Conservation (phyloP, 225 moss, liverwort and hornwort species). For the Sphagnum tenellum region DNA sequence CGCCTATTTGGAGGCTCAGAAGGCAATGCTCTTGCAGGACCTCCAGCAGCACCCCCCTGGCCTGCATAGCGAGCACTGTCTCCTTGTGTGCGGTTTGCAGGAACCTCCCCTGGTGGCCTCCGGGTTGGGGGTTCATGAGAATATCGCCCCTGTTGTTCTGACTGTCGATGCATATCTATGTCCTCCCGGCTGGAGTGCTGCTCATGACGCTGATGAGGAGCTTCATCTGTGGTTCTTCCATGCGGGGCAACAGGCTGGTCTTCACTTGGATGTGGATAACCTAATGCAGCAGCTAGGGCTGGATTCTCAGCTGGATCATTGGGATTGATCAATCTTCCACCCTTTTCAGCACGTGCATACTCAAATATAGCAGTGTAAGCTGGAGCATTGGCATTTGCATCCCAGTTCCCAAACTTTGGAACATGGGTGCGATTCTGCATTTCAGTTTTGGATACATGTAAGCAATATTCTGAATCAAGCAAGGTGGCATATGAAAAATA, state of each 20-base stretch:
- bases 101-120: conserved; percentile 13
- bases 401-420: conserved; percentile 61
- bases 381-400: conserved; percentile 28
- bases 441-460: too few species aligned
- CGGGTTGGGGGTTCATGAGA: conserved; percentile 30
- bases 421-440: conserved; percentile 44
- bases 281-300: conserved; percentile 25
- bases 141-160: conserved; percentile 24
- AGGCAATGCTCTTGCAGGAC: conserved; percentile 19
- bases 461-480: too few species aligned
- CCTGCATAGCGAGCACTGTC: too few species aligned
- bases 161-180: conserved; percentile 26
- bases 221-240: conserved; percentile 31
- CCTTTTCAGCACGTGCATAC: conserved; percentile 41
- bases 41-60: conserved; percentile 19
- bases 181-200: conserved; percentile 39
- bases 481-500: too few species aligned
- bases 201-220: conserved; percentile 27
- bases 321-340: conserved; percentile 24
- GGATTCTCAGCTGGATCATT: conserved; percentile 48
- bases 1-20: conserved; percentile 33
- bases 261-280: conserved; percentile 18
- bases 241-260: conserved; percentile 39
- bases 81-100: too few species aligned
- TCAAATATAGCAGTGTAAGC: conserved; percentile 53